Base-by-base conservation (phyloP, 2,329 filamentous ascomycete genomes). In the Colletotrichum sp. region DNA sequence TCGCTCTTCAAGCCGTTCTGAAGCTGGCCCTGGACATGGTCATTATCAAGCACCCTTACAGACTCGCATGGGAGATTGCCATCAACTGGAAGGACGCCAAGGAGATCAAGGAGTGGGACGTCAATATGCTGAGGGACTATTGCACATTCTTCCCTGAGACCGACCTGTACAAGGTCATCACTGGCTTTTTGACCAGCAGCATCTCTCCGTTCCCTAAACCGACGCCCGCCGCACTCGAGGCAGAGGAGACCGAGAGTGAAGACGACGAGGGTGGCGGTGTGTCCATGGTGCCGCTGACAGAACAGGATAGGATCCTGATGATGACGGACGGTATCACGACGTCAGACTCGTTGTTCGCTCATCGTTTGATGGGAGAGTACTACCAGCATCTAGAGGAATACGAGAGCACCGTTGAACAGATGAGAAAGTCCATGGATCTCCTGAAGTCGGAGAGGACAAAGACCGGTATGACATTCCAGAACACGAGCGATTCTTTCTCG, bases 11-110 rank as follows among this genome's bases (percentile, higher is more conserved):
- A 43, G 93, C 94, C 77, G 93, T 98, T 1, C 85, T 94, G 80
- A 93, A 94, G 75, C 87, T 97, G 68, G 96, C 96, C 1, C 92
- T 93, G 77, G 97, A 96, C 76, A 98, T 99, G 94, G 96, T 99
- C 76, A 94, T 98, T 75, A 97, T 99, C 82, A 96, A 96, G 80
- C 96, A 98, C 79, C 95, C 95, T 0, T 98, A 94, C 84, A 92
- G 93, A 77, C 89, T 97, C 18, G 97, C 97, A 1, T 99, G 97
- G 97, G 94, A 95, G 80, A 93, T 98, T 76, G 91, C 94, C 34
- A 88, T 99, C 74, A 95, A 98, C 81, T 98, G 96, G 94, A 91
- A 94, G 79, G 96, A 98, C 83, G 87, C 92, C 56, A 92, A 94
- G 79, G 91, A 91, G 62, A 90, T 97, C 64, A 87, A 89, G n/a